Conservation (phyloP, 2,329 filamentous ascomycete species). For the Pyrenophora graminea region DNA sequence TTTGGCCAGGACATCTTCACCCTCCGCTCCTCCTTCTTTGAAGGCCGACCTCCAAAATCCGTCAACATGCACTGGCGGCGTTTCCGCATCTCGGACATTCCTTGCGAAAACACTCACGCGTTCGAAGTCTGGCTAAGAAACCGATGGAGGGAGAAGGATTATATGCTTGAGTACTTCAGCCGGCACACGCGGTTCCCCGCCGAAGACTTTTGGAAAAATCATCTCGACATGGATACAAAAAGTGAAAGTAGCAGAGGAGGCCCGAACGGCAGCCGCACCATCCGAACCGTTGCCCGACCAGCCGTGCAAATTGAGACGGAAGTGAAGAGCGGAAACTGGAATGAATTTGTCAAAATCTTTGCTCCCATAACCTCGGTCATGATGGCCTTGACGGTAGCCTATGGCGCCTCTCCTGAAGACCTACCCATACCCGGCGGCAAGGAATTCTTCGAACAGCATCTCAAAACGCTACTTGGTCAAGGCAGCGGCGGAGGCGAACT, state of each 20-base stretch:
- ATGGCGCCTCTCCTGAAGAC: constrained; percentile 45
- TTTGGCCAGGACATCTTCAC: constrained; percentile 93
- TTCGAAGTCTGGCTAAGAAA: constrained; percentile 87
- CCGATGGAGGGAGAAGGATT: constrained; percentile 91
- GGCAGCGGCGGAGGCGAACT: constrained; percentile 35
- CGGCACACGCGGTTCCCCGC: constrained; percentile 78
- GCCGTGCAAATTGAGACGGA: constrained; percentile 55
- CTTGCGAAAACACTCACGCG: constrained; percentile 70
- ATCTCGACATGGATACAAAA: constrained; percentile 43
- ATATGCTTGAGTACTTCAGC: constrained; percentile 78
- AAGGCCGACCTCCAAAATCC: constrained; percentile 86
- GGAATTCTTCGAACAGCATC: constrained; percentile 43
- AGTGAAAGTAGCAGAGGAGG: constrained; percentile 30
- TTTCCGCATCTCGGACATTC: constrained; percentile 79
- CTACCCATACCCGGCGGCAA: constrained; percentile 41
- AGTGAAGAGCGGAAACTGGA: constrained; percentile 55
- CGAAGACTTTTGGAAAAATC: constrained; percentile 56
- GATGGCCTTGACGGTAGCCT: constrained; percentile 53
- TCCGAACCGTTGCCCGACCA: constrained; percentile 37
- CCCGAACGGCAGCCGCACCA: constrained; percentile 36
- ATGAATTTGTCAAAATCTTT: constrained; percentile 58
- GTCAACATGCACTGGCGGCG: constrained; percentile 97
- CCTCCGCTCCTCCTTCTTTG: constrained; percentile 81
- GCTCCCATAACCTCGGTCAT: constrained; percentile 57
- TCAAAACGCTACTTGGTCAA: constrained; percentile 36